Evolutionary conservation across 495 filamentous ascomycete species (phyloP).

Genomic region (Neurospora sp.): DNA sequence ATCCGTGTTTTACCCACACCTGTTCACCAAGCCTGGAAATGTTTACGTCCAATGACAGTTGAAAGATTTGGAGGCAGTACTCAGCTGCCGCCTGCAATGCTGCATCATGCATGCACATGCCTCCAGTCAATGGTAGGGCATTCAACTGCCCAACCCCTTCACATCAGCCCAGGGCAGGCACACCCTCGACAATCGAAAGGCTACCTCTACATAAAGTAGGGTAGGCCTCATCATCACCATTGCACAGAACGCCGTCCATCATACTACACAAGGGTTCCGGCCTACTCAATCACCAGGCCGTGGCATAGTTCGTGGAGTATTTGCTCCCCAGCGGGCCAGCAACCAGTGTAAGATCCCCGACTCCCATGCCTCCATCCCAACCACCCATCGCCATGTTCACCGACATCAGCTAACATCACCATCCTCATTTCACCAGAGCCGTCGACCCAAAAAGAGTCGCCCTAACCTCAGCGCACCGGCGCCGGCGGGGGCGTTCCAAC

Average conservation of each 20-base stretch:
- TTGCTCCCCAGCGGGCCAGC: background rate
- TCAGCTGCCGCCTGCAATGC: background rate
- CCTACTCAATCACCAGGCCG: background rate
- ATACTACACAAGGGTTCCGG: background rate
- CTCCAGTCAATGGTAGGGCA: background rate
- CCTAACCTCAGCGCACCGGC: background rate
- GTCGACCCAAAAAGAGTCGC: background rate
- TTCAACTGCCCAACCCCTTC: background rate
- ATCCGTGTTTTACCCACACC: background rate
- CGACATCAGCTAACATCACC: background rate
- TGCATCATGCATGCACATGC: background rate
- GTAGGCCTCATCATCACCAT: background rate
- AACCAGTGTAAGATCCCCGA: background rate
- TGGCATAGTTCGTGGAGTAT: background rate
- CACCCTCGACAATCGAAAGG: background rate
- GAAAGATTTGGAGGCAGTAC: background rate
- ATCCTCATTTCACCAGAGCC: background rate
- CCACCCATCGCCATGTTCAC: background rate
- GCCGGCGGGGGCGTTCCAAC: background rate
- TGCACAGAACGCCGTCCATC: background rate
- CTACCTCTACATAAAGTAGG: background rate
- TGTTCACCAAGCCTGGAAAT: background rate
- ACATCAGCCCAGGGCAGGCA: background rate
- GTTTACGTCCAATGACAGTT: background rate
- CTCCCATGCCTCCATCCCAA: background rate